These are phyloP conservation scores for Colletotrichum gloeosporioides DNA, from an alignment of 2,329 filamentous ascomycete genomes.

Conservation along the genomic window DNA sequence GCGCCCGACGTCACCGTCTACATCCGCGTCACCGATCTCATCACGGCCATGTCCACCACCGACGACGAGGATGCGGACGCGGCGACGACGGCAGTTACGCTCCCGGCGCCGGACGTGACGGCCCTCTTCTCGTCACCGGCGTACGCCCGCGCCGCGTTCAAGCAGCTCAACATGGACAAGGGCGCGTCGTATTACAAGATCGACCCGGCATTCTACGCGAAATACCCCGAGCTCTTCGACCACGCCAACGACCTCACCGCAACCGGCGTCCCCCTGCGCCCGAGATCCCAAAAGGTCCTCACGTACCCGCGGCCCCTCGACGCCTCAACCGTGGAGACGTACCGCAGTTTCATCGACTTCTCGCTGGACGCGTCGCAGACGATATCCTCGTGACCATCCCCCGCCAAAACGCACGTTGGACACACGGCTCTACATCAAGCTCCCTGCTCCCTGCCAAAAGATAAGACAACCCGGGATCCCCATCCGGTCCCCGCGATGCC, in stretches of 20 bases:
- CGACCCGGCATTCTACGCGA: conserved; percentile 35
- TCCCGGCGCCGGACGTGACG: conserved; percentile 29
- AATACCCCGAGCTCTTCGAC: conserved; percentile 36
- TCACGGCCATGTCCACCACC: conserved; percentile 23
- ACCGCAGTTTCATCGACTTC: conserved; percentile 37
- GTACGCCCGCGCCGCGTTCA: conserved; percentile 30
- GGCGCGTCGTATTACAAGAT: conserved; percentile 37
- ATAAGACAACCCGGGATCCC: neutral
- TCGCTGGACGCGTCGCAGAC: conserved; percentile 30
- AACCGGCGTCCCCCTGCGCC: conserved; percentile 30
- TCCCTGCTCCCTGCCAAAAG: neutral
- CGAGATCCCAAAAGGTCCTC: conserved; percentile 27
- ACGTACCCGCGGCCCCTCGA: conserved; percentile 33
- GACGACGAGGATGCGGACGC: neutral
- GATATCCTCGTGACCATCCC: conserved; percentile 7
- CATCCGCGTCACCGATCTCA: conserved; percentile 33
- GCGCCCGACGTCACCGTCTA: conserved; percentile 31
- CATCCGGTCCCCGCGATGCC: neutral
- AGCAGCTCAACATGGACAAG: conserved; percentile 33
- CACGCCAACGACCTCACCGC: conserved; percentile 28
- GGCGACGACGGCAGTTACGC: neutral
- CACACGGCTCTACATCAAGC: neutral
- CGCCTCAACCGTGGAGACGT: conserved; percentile 31
- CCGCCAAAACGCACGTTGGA: neutral
- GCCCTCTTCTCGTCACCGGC: conserved; percentile 27